Conservation (phyloP, 148 eudicot genomes). For the Spergularia marina region DNA sequence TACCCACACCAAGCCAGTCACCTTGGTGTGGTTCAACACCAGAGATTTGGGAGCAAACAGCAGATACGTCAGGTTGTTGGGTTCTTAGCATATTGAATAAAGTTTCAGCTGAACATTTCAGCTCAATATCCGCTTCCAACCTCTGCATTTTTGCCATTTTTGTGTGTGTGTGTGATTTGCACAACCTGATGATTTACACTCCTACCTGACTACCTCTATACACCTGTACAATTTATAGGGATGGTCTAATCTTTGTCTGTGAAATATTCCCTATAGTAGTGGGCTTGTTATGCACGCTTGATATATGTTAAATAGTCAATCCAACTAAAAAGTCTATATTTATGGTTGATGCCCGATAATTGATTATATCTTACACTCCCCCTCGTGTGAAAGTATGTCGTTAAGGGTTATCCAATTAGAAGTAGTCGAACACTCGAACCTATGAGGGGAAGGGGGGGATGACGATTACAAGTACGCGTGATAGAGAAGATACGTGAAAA, state of each 20-base stretch:
- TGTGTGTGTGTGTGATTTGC: background rate
- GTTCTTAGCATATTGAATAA: conserved; percentile 5
- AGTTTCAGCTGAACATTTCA: conserved; percentile 14
- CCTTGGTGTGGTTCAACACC: conserved; percentile 7
- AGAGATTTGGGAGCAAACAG: conserved; percentile 12
- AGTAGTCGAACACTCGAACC: too few species aligned
- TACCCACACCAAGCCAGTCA: conserved; percentile 18
- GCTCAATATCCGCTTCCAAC: conserved; percentile 15
- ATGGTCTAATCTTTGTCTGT: background rate
- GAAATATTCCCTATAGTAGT: background rate
- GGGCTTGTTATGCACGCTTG: background rate
- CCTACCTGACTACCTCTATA: background rate
- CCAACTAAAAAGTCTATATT: background rate
- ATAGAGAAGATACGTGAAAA: too few species aligned
- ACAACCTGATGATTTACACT: background rate
- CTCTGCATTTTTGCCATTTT: conserved; percentile 21
- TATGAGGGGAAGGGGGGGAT: too few species aligned
- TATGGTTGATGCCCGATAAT: conserved; percentile 2
- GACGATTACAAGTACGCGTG: too few species aligned
- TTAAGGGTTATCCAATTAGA: too few species aligned
- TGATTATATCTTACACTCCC: background rate
- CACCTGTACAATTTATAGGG: background rate
- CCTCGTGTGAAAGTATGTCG: too few species aligned
- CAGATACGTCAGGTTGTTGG: background rate
- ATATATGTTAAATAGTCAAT: background rate